phyloP scores from a whole-genome alignment of 257 asterid genomes.

The Gynochthodes officinalis region DNA sequence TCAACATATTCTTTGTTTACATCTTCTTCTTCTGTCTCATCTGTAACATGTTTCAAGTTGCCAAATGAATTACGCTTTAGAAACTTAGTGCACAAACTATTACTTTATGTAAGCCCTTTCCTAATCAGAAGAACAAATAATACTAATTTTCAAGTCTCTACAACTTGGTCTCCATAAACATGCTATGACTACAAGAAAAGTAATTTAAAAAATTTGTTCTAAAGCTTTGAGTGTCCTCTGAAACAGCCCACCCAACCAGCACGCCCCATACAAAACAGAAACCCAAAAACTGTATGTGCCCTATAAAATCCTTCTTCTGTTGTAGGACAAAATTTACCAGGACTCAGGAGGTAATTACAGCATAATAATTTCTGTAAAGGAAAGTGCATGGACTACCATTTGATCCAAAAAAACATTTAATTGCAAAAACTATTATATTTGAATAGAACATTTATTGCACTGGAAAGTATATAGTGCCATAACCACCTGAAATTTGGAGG shows the following conservation, averaged over 20 bases:
- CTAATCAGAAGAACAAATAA: not conserved
- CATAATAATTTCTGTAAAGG: not conserved
- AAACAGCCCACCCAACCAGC: not conserved
- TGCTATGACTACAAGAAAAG: not conserved
- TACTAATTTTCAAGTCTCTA: not conserved
- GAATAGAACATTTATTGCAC: not conserved
- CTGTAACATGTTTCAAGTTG: slow-evolving; percentile 38
- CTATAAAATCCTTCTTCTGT: not conserved
- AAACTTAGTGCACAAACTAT: slow-evolving; percentile 8
- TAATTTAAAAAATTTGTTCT: not conserved
- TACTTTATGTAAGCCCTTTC: not conserved
- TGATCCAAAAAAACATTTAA: too few relatives aligned
- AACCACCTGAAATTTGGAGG: slow-evolving; percentile 67
- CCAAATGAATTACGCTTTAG: slow-evolving; percentile 11
- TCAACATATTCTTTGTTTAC: slow-evolving; percentile 78
- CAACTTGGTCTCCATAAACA: not conserved
- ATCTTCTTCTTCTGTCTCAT: slow-evolving; percentile 76
- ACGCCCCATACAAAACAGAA: too few relatives aligned
- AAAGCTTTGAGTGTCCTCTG: not conserved
- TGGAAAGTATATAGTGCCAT: slow-evolving; percentile 17
- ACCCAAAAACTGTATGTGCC: not conserved
- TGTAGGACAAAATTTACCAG: not conserved
- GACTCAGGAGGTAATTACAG: not conserved
- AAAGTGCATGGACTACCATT: not conserved
- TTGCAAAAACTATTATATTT: too few relatives aligned